These are phyloP conservation scores for Leptoxyphium fumago DNA, from an alignment of 2,329 filamentous ascomycete genomes.

Conservation along the genomic window DNA sequence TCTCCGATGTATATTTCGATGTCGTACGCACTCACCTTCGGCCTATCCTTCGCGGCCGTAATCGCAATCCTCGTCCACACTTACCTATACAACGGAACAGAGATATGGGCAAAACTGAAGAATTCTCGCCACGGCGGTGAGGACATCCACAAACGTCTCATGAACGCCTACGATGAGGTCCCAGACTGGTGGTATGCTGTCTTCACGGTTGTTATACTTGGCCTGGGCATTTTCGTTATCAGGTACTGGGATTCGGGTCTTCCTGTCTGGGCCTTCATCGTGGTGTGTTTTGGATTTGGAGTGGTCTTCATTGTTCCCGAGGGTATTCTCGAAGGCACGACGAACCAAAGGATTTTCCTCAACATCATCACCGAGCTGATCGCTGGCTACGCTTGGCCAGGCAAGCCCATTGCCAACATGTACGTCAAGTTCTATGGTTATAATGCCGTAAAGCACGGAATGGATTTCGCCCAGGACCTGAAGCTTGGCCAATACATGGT, in stretches of 20 bases:
- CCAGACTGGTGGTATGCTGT: conserved; percentile 59
- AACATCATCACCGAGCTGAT: conserved; percentile 36
- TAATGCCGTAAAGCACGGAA: conserved; percentile 44
- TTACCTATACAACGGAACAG: conserved; percentile 67
- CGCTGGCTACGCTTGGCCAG: conserved; percentile 71
- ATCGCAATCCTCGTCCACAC: conserved; percentile 71
- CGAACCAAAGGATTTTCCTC: conserved; percentile 37
- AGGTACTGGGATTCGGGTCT: conserved; percentile 1
- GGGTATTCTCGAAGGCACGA: conserved; percentile 35
- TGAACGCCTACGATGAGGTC: conserved; percentile 68
- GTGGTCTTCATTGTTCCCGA: background rate
- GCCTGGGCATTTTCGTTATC: conserved; percentile 1
- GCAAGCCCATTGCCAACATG: conserved; percentile 81
- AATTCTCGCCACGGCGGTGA: conserved; percentile 39
- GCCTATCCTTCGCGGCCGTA: conserved; percentile 70
- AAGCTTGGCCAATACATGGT: conserved; percentile 72
- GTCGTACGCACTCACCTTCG: conserved; percentile 77
- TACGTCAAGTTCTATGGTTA: conserved; percentile 86
- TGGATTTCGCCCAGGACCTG: conserved; percentile 77
- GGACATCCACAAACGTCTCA: conserved; percentile 71
- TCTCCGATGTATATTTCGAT: conserved; percentile 75
- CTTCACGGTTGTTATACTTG: conserved; percentile 13
- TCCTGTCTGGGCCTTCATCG: conserved; percentile 1
- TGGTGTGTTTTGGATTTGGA: conserved; percentile 16
- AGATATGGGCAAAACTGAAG: conserved; percentile 66